These are phyloP conservation scores for Sordariomycetes sp. DNA, from an alignment of 2,329 filamentous ascomycete species.

Conservation along the genomic window DNA sequence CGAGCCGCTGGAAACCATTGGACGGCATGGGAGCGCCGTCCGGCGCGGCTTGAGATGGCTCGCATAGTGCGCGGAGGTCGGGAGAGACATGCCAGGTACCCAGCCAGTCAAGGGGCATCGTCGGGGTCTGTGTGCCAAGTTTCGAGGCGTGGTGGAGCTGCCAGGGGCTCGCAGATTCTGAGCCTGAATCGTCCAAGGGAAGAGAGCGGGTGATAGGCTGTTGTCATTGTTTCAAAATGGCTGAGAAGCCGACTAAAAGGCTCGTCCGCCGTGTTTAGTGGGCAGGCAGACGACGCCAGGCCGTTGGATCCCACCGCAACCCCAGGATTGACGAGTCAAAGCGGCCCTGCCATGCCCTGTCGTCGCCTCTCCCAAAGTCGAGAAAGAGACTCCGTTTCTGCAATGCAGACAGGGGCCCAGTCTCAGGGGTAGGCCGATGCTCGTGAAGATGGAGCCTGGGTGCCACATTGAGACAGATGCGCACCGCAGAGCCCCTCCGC, in stretches of 20 bases:
- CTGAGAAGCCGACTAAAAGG: conserved; percentile 3
- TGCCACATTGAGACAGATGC: too few relatives aligned
- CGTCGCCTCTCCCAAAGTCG: too few relatives aligned
- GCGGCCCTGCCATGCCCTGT: too few relatives aligned
- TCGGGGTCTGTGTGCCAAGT: conserved; percentile 12
- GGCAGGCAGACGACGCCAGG: background rate
- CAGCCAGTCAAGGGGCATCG: conserved; percentile 1
- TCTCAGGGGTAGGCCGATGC: too few relatives aligned
- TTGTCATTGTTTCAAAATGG: conserved; percentile 16
- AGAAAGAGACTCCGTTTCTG: too few relatives aligned
- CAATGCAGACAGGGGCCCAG: too few relatives aligned
- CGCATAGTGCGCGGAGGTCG: conserved; percentile 9
- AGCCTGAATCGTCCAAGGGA: conserved; percentile 2
- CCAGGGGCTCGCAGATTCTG: conserved; percentile 12
- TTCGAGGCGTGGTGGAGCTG: conserved; percentile 28
- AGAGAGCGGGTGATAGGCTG: conserved; percentile 18
- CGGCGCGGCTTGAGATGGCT: background rate
- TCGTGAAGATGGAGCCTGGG: too few relatives aligned
- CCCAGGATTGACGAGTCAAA: too few relatives aligned
- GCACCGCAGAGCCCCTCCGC: too few relatives aligned
- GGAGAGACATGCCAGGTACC: conserved; percentile 19
- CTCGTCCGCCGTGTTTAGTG: background rate
- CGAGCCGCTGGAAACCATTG: background rate
- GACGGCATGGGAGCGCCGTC: background rate
- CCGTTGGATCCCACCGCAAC: too few relatives aligned